Conservation (phyloP, 352 stramenopile species). For the Phytophthora syringae region DNA sequence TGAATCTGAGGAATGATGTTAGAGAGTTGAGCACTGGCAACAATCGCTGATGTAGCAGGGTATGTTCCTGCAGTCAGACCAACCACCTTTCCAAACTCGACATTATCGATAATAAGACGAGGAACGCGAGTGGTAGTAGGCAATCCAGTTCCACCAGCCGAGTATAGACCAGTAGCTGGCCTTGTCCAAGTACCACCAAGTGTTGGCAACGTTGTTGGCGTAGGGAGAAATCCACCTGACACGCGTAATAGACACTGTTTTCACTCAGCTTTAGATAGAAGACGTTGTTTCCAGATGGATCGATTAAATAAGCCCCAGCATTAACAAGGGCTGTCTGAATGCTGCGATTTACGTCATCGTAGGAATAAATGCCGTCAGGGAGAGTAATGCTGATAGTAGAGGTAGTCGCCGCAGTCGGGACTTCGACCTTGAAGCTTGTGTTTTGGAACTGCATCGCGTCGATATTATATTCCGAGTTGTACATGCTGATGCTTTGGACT, state of each 20-base stretch:
- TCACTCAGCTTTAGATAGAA: conserved; percentile 16
- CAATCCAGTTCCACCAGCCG: conserved; percentile 14
- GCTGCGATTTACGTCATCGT: conserved; percentile 7
- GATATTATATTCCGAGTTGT: conserved; percentile 17
- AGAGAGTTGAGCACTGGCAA: conserved; percentile 4
- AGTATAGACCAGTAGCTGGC: conserved; percentile 18
- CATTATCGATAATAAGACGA: conserved; percentile 25
- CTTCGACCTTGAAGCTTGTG: conserved; percentile 17
- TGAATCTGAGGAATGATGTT: conserved; percentile 26
- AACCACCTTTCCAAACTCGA: conserved; percentile 21
- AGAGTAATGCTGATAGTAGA: conserved; percentile 1
- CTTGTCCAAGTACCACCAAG: conserved; percentile 3
- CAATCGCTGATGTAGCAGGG: conserved; percentile 8
- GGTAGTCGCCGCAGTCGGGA: conserved; percentile 17
- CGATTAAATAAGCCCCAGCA: conserved; percentile 18
- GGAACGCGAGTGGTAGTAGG: conserved; percentile 21
- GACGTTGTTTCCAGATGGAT: conserved; percentile 14
- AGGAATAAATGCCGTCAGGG: conserved; percentile 8
- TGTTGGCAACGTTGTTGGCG: conserved; percentile 14
- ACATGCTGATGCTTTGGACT: background rate
- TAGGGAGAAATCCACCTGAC: conserved; percentile 15
- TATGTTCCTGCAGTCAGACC: conserved; percentile 18
- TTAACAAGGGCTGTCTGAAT: conserved; percentile 17
- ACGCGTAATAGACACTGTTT: conserved; percentile 20
- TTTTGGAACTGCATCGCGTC: conserved; percentile 10